Evolutionary conservation across 352 stramenopile species (phyloP).

Genomic region (Phytophthora megakarya): DNA sequence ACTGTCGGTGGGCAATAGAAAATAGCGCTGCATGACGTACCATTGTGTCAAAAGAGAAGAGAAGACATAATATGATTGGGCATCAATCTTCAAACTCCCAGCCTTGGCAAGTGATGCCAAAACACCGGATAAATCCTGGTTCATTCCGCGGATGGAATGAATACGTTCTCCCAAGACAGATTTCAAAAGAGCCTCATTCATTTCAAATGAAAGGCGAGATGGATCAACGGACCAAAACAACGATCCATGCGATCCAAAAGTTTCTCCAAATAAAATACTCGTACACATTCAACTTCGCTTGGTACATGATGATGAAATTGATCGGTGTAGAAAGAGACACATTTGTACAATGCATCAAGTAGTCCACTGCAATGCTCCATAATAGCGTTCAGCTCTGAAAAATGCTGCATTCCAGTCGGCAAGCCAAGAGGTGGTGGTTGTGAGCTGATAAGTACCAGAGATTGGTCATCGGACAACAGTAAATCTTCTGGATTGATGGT

Average conservation of each 20-base stretch:
- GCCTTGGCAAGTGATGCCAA: too few relatives aligned
- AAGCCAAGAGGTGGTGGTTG: conserved; percentile 1
- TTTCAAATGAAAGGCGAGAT: too few relatives aligned
- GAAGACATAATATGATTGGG: too few relatives aligned
- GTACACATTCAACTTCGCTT: conserved; percentile 12
- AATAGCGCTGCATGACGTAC: too few relatives aligned
- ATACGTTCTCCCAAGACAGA: too few relatives aligned
- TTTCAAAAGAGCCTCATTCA: too few relatives aligned
- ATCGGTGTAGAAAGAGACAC: conserved; percentile 8
- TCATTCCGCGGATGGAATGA: too few relatives aligned
- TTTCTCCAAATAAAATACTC: conserved; percentile 8
- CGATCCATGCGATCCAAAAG: conserved; percentile 4
- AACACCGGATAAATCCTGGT: too few relatives aligned
- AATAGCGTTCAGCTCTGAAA: conserved; percentile 9
- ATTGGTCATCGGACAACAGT: conserved; percentile 6
- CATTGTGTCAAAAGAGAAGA: too few relatives aligned
- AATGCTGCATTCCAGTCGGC: conserved; percentile 4
- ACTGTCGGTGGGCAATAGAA: too few relatives aligned
- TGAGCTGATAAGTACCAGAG: background rate
- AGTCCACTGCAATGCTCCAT: conserved; percentile 11
- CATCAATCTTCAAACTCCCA: too few relatives aligned
- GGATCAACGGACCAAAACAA: too few relatives aligned
- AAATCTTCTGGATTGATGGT: conserved; percentile 7
- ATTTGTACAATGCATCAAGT: conserved; percentile 10
- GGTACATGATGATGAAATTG: conserved; percentile 6